Evolutionary conservation across 208 protist species (phyloP).

Genomic region (Crithidia mellificae): DNA sequence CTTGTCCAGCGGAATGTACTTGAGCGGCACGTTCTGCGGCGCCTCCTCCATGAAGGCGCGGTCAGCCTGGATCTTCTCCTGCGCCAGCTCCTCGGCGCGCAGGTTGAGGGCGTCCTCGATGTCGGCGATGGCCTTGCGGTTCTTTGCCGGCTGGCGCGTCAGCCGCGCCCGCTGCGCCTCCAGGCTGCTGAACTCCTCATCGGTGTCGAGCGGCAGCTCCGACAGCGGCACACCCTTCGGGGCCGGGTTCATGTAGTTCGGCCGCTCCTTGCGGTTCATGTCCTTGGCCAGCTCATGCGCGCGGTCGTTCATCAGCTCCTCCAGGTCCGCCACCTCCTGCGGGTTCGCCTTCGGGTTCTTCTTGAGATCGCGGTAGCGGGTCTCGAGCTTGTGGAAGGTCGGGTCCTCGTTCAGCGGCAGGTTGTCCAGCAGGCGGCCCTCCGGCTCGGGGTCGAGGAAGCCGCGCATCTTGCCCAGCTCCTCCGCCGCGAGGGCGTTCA

Average conservation of each 20-base stretch:
- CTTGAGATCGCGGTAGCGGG: constrained; percentile 21
- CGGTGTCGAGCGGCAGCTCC: constrained; percentile 67
- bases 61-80: constrained; percentile 46
- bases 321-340: constrained; percentile 3
- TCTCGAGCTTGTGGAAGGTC: constrained; percentile 22
- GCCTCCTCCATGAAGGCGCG: constrained; percentile 63
- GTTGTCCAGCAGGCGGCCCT: constrained; percentile 29
- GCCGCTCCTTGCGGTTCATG: constrained; percentile 42
- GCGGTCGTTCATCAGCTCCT: constrained; percentile 56
- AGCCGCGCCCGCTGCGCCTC: constrained; percentile 62
- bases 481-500: constrained; percentile 49
- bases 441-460: constrained; percentile 32
- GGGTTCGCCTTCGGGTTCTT: background rate
- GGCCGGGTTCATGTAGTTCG: constrained; percentile 58
- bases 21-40: constrained; percentile 64
- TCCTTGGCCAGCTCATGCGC: constrained; percentile 66
- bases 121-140: constrained; percentile 40
- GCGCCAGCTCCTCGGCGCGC: constrained; percentile 56
- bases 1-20: constrained; percentile 50
- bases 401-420: constrained; percentile 40
- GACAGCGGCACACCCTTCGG: constrained; percentile 57
- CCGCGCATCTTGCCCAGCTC: constrained; percentile 35
- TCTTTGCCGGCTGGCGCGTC: constrained; percentile 45
- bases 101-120: constrained; percentile 72
- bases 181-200: constrained; percentile 56